Base-by-base conservation (phyloP, 2,329 filamentous ascomycete genomes). In the Cytospora leucostoma region DNA sequence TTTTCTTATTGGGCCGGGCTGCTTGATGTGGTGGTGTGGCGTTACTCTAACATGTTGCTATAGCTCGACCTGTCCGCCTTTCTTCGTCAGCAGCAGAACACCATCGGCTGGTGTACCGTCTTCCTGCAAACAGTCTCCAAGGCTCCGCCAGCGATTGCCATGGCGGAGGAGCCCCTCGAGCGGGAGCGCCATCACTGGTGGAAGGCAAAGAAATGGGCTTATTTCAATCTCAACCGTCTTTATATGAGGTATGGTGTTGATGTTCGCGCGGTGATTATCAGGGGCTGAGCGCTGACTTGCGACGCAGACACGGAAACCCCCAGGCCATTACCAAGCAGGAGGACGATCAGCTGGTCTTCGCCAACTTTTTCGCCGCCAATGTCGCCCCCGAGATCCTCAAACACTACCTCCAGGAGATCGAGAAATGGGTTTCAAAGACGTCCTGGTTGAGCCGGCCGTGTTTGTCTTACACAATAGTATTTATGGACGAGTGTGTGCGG, bases 181-280 rank as follows among this genome's bases (percentile, higher is more conserved):
- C 87, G 95, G 63, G 95, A 98, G 77, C 86, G 89, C 71, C 93
- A 97, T 74, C 93, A 97, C 76, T 99, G 95, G 94, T 99, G 94
- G 94, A 99, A 98, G 82, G 91, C 93, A 67, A 98, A 98, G 88
- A 99, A 99, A 78, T 98, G 95, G 95, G 91, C 94, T 15, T 99
- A 97, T 77, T 96, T 95, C 72, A 98, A 98, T 77, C 79, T 99
- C 70, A 99, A 99, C 79, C 87, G 95, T 67, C 85, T 99, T 19
- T 99, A 95, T 73, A 93, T 98, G 70, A 86, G 92, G 91, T 94
- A 79, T 66, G 92, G 91, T 94, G 79, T 66, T 83, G 47, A 10
- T 33, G 32, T 3, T 21, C 11, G 19, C 19, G 7, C n/a, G 7
- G 7, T 11, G 13, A 47, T 34, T 2, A 34, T 8, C 13, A 15